phyloP scores from a whole-genome alignment of 2,329 filamentous ascomycete genomes.

The Shiraia bambusicola region DNA sequence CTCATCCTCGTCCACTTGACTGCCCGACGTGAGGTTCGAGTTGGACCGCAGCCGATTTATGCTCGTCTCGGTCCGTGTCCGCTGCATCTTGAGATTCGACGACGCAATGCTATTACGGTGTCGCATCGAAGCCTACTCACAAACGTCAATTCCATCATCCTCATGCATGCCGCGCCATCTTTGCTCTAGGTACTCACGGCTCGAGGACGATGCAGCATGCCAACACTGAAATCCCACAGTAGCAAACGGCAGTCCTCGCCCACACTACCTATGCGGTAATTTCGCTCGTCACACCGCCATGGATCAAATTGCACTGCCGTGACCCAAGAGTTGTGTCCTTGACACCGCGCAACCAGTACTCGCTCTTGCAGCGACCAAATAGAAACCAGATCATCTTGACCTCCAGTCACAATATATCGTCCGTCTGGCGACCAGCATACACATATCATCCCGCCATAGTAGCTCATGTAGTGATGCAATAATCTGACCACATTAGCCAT shows the following conservation, averaged over 20 bases:
- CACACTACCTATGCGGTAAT: conserved; percentile 93
- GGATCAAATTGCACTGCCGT: conserved; percentile 91
- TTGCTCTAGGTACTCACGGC: conserved; percentile 58
- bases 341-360: conserved; percentile 84
- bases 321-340: conserved; percentile 95
- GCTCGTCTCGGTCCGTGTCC: conserved; percentile 62
- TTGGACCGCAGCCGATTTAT: conserved; percentile 67
- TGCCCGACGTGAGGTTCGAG: conserved; percentile 61
- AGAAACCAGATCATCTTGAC: conserved; percentile 92
- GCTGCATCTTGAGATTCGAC: conserved; percentile 47
- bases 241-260: conserved; percentile 89
- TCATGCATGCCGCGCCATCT: neutral
- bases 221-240: conserved; percentile 96
- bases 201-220: conserved; percentile 91
- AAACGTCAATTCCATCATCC: conserved; percentile 6
- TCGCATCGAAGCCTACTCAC: conserved; percentile 53
- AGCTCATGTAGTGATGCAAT: conserved; percentile 83
- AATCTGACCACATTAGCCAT: conserved; percentile 57
- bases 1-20: conserved; percentile 58
- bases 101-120: conserved; percentile 58
- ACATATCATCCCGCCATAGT: conserved; percentile 90
- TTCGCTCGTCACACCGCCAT: conserved; percentile 93
- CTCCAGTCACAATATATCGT: conserved; percentile 91
- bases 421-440: conserved; percentile 98
- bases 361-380: conserved; percentile 91